Evolutionary conservation across 1,139 yeast genomes (phyloP).

Genomic region (Scheffersomyces titani): DNA sequence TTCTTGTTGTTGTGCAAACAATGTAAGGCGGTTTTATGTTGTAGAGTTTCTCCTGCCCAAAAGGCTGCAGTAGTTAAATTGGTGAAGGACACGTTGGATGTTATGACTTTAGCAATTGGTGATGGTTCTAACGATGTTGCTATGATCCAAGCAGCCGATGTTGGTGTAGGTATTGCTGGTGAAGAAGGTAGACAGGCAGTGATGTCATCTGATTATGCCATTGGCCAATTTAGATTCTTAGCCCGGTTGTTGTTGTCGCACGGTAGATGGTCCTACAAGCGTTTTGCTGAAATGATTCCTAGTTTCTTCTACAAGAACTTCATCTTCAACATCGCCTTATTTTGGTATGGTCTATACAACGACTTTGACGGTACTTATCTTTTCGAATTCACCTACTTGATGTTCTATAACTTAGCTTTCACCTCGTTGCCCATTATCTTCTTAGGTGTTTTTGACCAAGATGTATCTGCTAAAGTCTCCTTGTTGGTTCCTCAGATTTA

Average conservation of each 20-base stretch:
- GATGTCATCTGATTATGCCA: conserved; percentile 95
- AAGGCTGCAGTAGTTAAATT: conserved; percentile 93
- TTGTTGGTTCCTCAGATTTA: conserved; percentile 89
- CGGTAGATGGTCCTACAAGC: conserved; percentile 94
- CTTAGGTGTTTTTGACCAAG: conserved; percentile 91
- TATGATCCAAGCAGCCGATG: conserved; percentile 97
- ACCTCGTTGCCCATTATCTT: conserved; percentile 92
- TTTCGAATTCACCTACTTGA: conserved; percentile 88
- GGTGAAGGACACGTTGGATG: conserved; percentile 74
- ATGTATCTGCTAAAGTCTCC: conserved; percentile 79
- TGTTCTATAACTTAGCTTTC: conserved; percentile 91
- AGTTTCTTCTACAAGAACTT: conserved; percentile 91
- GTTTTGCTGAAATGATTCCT: conserved; percentile 93
- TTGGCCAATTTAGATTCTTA: conserved; percentile 90
- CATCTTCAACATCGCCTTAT: conserved; percentile 81
- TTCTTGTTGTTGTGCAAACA: conserved; percentile 87
- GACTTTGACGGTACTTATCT: conserved; percentile 90
- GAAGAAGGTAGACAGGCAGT: conserved; percentile 98
- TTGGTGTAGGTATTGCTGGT: conserved; percentile 98
- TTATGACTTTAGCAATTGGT: conserved; percentile 92
- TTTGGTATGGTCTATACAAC: conserved; percentile 89
- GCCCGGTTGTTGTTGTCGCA: conserved; percentile 80
- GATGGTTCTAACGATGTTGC: conserved; percentile 99
- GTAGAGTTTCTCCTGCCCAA: conserved; percentile 97
- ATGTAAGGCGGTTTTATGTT: conserved; percentile 90